These are phyloP conservation scores for Phytophthora lateralis DNA, from an alignment of 352 stramenopile genomes.

Conservation along the genomic window DNA sequence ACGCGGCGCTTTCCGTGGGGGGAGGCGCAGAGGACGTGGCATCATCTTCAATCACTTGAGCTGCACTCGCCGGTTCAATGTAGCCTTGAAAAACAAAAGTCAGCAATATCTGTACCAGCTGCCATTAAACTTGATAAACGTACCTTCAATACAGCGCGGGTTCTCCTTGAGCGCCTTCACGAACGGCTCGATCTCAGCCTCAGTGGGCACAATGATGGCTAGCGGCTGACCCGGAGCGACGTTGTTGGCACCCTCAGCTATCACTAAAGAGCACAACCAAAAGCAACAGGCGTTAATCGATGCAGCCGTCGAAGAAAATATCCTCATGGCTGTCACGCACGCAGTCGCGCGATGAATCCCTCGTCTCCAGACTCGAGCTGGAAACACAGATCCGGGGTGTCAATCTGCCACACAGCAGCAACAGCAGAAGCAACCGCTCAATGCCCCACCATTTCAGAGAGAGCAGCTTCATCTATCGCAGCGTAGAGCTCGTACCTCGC, in stretches of 20 bases:
- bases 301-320: background rate
- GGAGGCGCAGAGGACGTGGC: slow-evolving; percentile 6
- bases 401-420: slow-evolving; percentile 48
- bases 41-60: slow-evolving; percentile 13
- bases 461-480: background rate
- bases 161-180: slow-evolving; percentile 54
- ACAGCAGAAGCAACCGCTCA: background rate
- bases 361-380: slow-evolving; percentile 81
- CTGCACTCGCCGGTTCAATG: slow-evolving; percentile 29
- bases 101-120: background rate
- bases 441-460: background rate
- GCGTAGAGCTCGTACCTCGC: slow-evolving; percentile 49
- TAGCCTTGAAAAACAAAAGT: slow-evolving; percentile 35
- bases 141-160: slow-evolving; percentile 72
- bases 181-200: slow-evolving; percentile 71
- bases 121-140: background rate
- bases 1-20: slow-evolving; percentile 45
- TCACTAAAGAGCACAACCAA: slow-evolving; percentile 45
- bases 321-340: slow-evolving; percentile 35
- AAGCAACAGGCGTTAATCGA: slow-evolving; percentile 12
- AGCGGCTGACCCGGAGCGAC: slow-evolving; percentile 72
- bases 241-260: slow-evolving; percentile 58
- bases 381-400: slow-evolving; percentile 85
- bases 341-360: slow-evolving; percentile 76
- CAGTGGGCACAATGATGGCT: slow-evolving; percentile 74